Percentiles rank a stretch among this genome's conserved stretches.
Conservation (phyloP, 2,329 filamentous ascomycete species). For the Hypoxylon sp. region DNA sequence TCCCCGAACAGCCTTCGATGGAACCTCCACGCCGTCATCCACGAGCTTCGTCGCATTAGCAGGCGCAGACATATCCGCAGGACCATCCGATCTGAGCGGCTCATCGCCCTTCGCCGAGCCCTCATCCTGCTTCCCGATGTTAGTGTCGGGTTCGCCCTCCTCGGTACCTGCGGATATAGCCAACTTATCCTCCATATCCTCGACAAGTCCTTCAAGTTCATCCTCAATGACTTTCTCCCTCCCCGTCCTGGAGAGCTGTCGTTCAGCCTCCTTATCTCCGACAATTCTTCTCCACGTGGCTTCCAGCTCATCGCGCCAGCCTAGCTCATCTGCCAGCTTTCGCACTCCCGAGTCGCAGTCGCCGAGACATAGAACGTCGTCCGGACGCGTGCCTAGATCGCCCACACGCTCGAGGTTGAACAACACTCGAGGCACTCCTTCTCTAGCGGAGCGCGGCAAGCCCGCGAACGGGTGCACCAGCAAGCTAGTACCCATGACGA, state of each 20-base stretch:
- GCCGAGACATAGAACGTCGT: constrained; percentile 88
- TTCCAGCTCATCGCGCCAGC: constrained; percentile 90
- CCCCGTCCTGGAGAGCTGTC: constrained; percentile 60
- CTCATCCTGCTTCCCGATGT: constrained; percentile 35
- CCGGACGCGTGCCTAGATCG: constrained; percentile 79
- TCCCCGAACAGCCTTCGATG: constrained; percentile 9
- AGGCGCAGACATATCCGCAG: constrained; percentile 21
- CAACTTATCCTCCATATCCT: constrained; percentile 54
- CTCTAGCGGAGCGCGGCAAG: constrained; percentile 75
- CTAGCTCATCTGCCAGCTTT: constrained; percentile 82
- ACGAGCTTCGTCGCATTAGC: constrained; percentile 36
- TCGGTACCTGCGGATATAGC: constrained; percentile 45
- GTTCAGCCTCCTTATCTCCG: constrained; percentile 70
- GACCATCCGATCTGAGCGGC: constrained; percentile 10
- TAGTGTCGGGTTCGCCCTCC: constrained; percentile 37
- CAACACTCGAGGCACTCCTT: constrained; percentile 80
- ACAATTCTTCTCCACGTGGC: constrained; percentile 78
- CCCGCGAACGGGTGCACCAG: constrained; percentile 91
- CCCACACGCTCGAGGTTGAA: constrained; percentile 92
- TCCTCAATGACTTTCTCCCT: constrained; percentile 57
- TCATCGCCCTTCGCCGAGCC: constrained; percentile 23
- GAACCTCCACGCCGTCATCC: constrained; percentile 25
- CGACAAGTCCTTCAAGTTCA: constrained; percentile 58
- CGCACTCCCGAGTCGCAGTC: constrained; percentile 88
- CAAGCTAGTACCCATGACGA: constrained; percentile 91